Base-by-base conservation (phyloP, 2,329 filamentous ascomycete genomes). In the Verticillium nonalfalfae region DNA sequence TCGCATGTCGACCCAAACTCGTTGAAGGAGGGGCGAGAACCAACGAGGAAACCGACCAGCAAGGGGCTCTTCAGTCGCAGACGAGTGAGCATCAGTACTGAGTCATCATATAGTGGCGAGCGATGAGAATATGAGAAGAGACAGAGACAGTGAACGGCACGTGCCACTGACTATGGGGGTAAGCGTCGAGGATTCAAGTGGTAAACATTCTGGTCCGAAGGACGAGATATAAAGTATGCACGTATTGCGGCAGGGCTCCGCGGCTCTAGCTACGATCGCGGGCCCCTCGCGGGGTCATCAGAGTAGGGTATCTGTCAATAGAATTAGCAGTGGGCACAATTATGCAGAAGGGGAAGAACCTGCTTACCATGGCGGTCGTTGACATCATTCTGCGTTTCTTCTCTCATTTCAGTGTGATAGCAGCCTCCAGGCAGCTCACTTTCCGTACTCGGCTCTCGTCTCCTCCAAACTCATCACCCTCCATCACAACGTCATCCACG, bases 401-500 rank as follows among this genome's bases (percentile, higher is more conserved):
- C 3, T 52, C 45, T 78, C 73, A 84, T 66, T 75, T 78, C 38
- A 82, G 71, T 60, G 73, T 73, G 50, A 85, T 76, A 7, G 73
- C 75, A 10, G 81, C 77, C 69, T 85, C 81, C 38, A 85, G 68
- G 39, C 76, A 80, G 65, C 81, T 85, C 60, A 85, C 66, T 70
- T 78, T 79, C 64, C 83, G 74, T 15, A 79, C 68, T 18, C 83
- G 71, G 33, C 71, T 78, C 59, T 74, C 72, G 38, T 75, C 72
- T 26, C 60, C 63, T 57, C 75, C 75, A 7, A 65, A 70, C 1
- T 73, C 75, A 1, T 73, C 77, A 1, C 72, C 75, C 21, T 74
- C 75, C 1, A 69, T 69, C 14, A 86, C 75, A 35, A 91, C 75
- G 71, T 91, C 89, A 69, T 93, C 89, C 55, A 91, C 79, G 2